Percentiles rank a stretch among this genome's conserved stretches.
These are phyloP conservation scores for Ceratobasidium sp. DNA, from an alignment of 1,284 basidiomycete species.

Conservation along the genomic window DNA sequence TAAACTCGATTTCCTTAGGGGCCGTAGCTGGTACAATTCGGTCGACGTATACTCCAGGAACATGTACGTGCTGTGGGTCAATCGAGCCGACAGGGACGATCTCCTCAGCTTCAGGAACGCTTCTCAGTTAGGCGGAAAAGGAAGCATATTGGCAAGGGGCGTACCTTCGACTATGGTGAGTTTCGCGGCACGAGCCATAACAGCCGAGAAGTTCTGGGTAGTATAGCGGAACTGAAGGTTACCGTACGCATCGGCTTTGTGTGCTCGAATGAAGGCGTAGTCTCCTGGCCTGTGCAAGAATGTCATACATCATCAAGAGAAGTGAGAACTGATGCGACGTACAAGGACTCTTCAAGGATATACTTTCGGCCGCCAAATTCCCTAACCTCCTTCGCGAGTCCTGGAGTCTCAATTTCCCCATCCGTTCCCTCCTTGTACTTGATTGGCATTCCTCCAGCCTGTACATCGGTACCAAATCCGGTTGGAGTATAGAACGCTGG, in stretches of 20 bases:
- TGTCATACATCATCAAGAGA: not conserved
- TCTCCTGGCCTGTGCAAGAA: constrained; percentile 39
- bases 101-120: constrained; percentile 72
- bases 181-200: constrained; percentile 90
- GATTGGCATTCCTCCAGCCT: constrained; percentile 75
- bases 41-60: constrained; percentile 89
- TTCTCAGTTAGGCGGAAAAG: not conserved
- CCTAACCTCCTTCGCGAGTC: constrained; percentile 80
- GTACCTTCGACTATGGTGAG: constrained; percentile 89
- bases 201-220: constrained; percentile 87
- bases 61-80: constrained; percentile 84
- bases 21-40: constrained; percentile 83
- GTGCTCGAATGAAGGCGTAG: constrained; percentile 85
- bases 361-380: constrained; percentile 86
- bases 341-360: constrained; percentile 86
- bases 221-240: constrained; percentile 88
- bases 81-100: constrained; percentile 90
- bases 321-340: constrained; percentile 63
- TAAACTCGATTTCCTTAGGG: constrained; percentile 83
- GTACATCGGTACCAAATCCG: constrained; percentile 88
- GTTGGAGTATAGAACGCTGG: constrained; percentile 97
- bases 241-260: constrained; percentile 94
- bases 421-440: constrained; percentile 67
- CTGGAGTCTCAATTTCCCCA: constrained; percentile 72
- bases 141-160: not conserved